Evolutionary conservation across 2,329 filamentous ascomycete genomes (phyloP), one percentile per base, ranked within the genome.

Genomic region (Pezicula neosporulosa): DNA sequence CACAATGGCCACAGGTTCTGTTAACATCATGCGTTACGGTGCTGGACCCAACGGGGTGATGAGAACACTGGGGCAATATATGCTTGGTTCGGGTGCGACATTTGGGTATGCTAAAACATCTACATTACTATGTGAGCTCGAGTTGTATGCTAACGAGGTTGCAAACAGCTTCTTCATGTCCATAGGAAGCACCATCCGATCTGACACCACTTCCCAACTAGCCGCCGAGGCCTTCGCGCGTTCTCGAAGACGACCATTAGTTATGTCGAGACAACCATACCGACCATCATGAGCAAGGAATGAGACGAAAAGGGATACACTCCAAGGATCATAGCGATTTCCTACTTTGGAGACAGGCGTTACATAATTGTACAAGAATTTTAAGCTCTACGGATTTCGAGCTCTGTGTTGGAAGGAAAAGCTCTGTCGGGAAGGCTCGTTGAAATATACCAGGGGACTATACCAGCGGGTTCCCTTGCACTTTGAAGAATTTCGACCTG

Each of bases 11-110:
- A 44, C 51, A 96, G 90, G 91, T 68, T 90, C 88, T 47, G 89
- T 95, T 63, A 96, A 93, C 67, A 96, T 99, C 66, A 92, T 99
- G 68, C 84, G 94, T 71, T 96, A 93, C 67, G 94, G 94, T 52
- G 90, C 93, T 48, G 94, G 94, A 19, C 84, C 90, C 8, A 95
- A 96, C 64, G 94, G 94, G 50, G 89, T 97, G 66, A 90, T 96
- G 81, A 81, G 94, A 64, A 97, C 92, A 30, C 74, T 99, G 46
- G 93, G 94, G 56, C 94, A 97, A 71, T 97, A 96, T 71, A 99
- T 99, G 94, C 74, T 90, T 33, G 92, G 90, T 42, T 97, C 93
- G 24, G 92, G 92, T 38, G 90, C 91, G 44, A 97, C 93, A 9
- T 99, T 99, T 70, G 94, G 93, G 93, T 96, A 82, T 56, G 80